Percentiles rank a stretch among this genome's conserved stretches.
These are phyloP conservation scores for Mercurialis annua DNA, from an alignment of 345 rosid species.

Conservation along the genomic window DNA sequence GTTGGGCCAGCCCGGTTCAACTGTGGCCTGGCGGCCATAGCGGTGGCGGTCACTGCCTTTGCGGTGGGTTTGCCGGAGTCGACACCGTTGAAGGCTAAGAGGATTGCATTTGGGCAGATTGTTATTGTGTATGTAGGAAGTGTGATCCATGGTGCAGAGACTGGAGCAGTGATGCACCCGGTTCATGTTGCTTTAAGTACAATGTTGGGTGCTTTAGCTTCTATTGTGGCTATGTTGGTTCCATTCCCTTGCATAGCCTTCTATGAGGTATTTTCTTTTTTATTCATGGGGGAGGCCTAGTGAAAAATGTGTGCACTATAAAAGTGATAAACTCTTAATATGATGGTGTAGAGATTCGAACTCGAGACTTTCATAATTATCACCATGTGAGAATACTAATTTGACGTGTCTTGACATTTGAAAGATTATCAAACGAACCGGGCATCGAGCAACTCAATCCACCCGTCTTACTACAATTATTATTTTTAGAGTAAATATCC, in stretches of 20 bases:
- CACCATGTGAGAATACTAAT: too few species aligned
- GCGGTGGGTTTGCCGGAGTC: conserved; percentile 69
- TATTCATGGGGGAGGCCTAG: too few species aligned
- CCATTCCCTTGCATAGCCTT: conserved; percentile 72
- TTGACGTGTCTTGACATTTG: too few species aligned
- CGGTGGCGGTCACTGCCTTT: conserved; percentile 51
- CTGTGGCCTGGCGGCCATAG: conserved; percentile 42
- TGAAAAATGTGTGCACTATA: too few species aligned
- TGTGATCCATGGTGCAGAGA: conserved; percentile 41
- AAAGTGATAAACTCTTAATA: too few species aligned
- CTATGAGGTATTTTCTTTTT: conserved; percentile 51
- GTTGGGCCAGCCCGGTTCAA: conserved; percentile 47
- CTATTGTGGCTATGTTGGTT: conserved; percentile 59
- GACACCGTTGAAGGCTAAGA: conserved; percentile 54
- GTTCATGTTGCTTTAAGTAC: conserved; percentile 63
- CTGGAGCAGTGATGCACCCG: conserved; percentile 44
- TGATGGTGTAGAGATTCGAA: too few species aligned
- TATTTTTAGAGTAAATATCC: too few species aligned
- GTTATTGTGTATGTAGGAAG: conserved; percentile 62
- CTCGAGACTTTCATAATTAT: too few species aligned
- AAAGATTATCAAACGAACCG: too few species aligned
- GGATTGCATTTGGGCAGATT: conserved; percentile 78
- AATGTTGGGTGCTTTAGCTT: conserved; percentile 70
- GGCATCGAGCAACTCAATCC: too few species aligned
- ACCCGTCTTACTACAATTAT: too few species aligned